Base-by-base conservation (phyloP, 2,329 filamentous ascomycete genomes). In the Exserohilum rostratum region DNA sequence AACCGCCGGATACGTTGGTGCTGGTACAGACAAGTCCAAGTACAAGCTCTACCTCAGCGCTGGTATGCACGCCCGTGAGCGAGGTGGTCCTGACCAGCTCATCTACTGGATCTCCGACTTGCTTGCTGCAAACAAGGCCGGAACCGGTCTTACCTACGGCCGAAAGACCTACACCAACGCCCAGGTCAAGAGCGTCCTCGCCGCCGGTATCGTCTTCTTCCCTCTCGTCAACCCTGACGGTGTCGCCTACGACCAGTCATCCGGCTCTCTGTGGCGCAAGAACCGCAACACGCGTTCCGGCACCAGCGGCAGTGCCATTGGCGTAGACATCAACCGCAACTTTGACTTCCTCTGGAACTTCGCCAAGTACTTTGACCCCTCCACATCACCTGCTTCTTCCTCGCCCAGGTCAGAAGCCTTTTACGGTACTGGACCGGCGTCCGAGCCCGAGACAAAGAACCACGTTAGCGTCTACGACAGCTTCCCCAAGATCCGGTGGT, bases 51-150 rank as follows among this genome's bases (percentile, higher is more conserved):
- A 82, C 64, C 71, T 87, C 52, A 81, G 81, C 54, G 79, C 79
- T 37, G 82, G 77, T 22, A 79, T 85, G 42, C 84, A 86, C 61
- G 82, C 84, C 7, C 81, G 84, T 20, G 84, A 87, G 70, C 80
- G 84, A 9, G 84, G 83, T 22, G 81, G 79, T 0, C 78, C 83
- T 0, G 84, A 87, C 64, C 77, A 82, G 54, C 73, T 86, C 12
- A 69, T 86, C 38, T 85, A 85, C 75, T 85, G 84, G 72, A 75
- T 85, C 27, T 74, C 82, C 0, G 84, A 87, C 64, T 75, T 87
- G 3, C 77, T 87, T 3, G 78, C 79, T 42, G 84, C 84, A 15
- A 77, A 81, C 59, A 77, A 80, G 62, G 72, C 77, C 30, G 76
- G 78, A 18, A 76, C 73, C 3, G 83, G 83, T 6, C 65, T 87